Conservation (phyloP, 441 rosid species). For the Euphorbia celastroides region DNA sequence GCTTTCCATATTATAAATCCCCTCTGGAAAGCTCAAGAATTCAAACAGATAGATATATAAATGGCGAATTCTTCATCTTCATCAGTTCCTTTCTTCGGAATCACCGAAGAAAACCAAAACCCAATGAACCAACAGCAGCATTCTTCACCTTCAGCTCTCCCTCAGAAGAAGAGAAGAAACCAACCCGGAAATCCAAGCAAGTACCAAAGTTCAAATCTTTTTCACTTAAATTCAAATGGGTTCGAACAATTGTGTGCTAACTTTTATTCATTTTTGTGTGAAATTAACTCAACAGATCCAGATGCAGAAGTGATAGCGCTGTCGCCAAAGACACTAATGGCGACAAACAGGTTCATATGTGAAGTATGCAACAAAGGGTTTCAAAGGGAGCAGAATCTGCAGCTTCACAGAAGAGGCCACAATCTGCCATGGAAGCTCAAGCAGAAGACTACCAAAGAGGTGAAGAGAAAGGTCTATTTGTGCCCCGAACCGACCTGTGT, state of each 20-base stretch:
- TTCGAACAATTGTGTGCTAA: conserved; percentile 16
- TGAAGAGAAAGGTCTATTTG: conserved; percentile 79
- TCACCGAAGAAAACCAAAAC: conserved; percentile 55
- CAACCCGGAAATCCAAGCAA: conserved; percentile 91
- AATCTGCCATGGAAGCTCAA: conserved; percentile 92
- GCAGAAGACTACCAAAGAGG: too few relatives aligned
- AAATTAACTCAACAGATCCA: conserved; percentile 90
- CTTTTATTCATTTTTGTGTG: conserved; percentile 22
- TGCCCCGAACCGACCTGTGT: conserved; percentile 97
- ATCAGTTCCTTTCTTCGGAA: conserved; percentile 62
- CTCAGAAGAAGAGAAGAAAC: conserved; percentile 74
- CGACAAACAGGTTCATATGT: conserved; percentile 90
- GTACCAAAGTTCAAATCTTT: conserved; percentile 34
- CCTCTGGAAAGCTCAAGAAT: conserved; percentile 11
- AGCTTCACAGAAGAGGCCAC: conserved; percentile 95
- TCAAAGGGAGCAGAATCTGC: conserved; percentile 91
- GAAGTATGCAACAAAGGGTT: conserved; percentile 97
- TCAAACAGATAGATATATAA: conserved; percentile 35
- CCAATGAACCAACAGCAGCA: conserved; percentile 50
- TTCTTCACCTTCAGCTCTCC: conserved; percentile 47
- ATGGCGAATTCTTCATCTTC: conserved; percentile 85
- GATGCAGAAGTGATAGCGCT: too few relatives aligned
- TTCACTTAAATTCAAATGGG: conserved; percentile 13
- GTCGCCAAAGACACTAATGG: conserved; percentile 91
- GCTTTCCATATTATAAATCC: conserved; percentile 23